Conservation (phyloP, 139 green algal species). For the Trebouxia sp. region DNA sequence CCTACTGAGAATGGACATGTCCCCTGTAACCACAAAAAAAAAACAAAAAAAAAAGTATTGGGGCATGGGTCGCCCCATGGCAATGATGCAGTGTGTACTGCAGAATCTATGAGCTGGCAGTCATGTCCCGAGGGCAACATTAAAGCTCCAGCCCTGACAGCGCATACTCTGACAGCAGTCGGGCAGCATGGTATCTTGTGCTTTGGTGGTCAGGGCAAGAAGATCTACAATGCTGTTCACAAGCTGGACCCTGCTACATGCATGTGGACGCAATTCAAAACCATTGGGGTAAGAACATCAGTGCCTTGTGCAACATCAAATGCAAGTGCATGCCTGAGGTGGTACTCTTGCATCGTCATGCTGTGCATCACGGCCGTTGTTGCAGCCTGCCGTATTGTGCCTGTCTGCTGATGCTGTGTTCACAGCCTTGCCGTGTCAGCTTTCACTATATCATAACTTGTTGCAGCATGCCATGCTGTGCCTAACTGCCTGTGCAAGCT, state of each 20-base stretch:
- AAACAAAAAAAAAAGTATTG: no score
- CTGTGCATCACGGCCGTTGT: no score
- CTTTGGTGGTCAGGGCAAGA: slow-evolving; percentile 38
- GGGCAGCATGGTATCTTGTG: slow-evolving; percentile 32
- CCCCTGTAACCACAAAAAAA: no score
- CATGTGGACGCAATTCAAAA: slow-evolving; percentile 17
- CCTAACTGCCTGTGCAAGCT: no score
- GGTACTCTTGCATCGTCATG: background rate
- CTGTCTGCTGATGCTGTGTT: no score
- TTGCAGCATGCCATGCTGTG: no score
- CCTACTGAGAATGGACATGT: no score
- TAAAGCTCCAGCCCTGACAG: slow-evolving; percentile 12
- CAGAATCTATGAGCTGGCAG: slow-evolving; percentile 29
- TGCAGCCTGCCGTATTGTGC: no score
- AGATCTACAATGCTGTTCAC: slow-evolving; percentile 16
- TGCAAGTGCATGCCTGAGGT: background rate
- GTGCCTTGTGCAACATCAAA: background rate
- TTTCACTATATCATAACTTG: no score
- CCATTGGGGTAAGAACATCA: slow-evolving; percentile 27
- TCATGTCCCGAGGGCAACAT: slow-evolving; percentile 17
- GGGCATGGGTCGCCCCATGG: background rate
- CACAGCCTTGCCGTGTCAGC: no score
- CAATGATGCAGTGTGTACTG: background rate
- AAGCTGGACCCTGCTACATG: slow-evolving; percentile 20
- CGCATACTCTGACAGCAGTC: slow-evolving; percentile 27